Base-by-base conservation (phyloP, 257 asterid species). In the Petrea volubilis region DNA sequence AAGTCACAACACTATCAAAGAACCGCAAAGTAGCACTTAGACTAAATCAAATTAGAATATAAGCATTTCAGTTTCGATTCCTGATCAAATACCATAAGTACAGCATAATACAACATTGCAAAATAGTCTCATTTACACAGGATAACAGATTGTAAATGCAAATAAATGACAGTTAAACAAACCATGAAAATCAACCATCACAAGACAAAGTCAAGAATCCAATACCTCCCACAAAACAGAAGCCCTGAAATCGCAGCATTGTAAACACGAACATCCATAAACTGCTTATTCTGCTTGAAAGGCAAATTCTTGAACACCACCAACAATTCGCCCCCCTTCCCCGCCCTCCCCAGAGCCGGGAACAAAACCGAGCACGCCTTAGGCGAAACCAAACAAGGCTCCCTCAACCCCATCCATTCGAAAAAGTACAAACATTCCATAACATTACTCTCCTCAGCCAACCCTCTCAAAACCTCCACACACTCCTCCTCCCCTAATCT, bases 371-470 rank as follows among this genome's bases (percentile, higher is more conserved):
- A 81, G 77, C 88, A 92, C 1, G 92, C 84, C 76, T 86, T 79
- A 1, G 98, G 96, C 12, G 96, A 77, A 24, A 90, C 90, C 86
- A 92, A 70, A 66, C 83, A 78, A 43, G 87, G 93, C 79, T 89
- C 97, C 15, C 71, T 87, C 85, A 84, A 70, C 21, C 98, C 87
- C 95, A 92, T 92, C 99, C 99, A 95, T 76, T 95, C 98, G 24
- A 85, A 92, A 46, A 95, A 90, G 60, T 95, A 85, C 92, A 92
- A 62, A 80, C 97, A 86, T 12, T 70, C 68, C 76, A 78, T 83
- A 53, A 75, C 79, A 77, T 82, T 78, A 21, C 88, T 93, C 65
- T 86, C 87, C 50, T 82, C 86, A 12, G 84, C 93, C 82, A 94
- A 57, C 50, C 70, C 70, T 56, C 64, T 82, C 91, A 93, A 49